Evolutionary conservation across 2,329 filamentous ascomycete species (phyloP).

Genomic region (Aureobasidium sp.): DNA sequence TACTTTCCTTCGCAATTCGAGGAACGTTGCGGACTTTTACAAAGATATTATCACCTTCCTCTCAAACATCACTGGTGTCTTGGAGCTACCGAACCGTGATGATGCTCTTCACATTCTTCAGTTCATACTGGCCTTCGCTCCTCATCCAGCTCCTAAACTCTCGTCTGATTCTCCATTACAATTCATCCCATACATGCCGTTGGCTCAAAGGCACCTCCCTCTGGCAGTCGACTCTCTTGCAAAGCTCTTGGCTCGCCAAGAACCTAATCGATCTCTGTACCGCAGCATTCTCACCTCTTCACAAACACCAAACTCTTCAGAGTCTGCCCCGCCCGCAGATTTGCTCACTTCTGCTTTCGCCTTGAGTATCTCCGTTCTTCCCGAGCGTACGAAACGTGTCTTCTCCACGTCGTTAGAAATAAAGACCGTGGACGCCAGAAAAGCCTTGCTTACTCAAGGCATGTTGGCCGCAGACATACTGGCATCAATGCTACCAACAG

Average conservation of each 20-base stretch:
- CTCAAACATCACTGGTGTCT: constrained; percentile 72
- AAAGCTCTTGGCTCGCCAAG: constrained; percentile 85
- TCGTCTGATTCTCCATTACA: constrained; percentile 23
- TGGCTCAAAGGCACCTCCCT: constrained; percentile 78
- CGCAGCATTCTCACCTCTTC: constrained; percentile 69
- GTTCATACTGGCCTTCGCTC: constrained; percentile 85
- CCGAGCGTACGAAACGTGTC: constrained; percentile 54
- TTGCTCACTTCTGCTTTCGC: constrained; percentile 82
- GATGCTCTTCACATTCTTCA: constrained; percentile 81
- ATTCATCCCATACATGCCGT: constrained; percentile 43
- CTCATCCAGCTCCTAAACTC: constrained; percentile 60
- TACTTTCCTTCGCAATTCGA: constrained; percentile 72
- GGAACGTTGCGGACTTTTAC: constrained; percentile 92
- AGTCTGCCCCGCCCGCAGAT: constrained; percentile 52
- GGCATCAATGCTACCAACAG: constrained; percentile 53
- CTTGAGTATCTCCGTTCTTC: constrained; percentile 76
- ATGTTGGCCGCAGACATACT: constrained; percentile 86
- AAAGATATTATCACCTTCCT: constrained; percentile 87
- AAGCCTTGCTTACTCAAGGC: constrained; percentile 86
- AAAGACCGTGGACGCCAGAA: constrained; percentile 70
- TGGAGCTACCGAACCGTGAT: constrained; percentile 78
- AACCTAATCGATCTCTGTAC: constrained; percentile 83
- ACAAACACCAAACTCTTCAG: constrained; percentile 24
- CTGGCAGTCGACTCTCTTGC: constrained; percentile 84
- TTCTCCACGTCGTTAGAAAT: constrained; percentile 38